Base-by-base conservation (phyloP, 2,329 filamentous ascomycete genomes). In the Botrytis paeoniae region DNA sequence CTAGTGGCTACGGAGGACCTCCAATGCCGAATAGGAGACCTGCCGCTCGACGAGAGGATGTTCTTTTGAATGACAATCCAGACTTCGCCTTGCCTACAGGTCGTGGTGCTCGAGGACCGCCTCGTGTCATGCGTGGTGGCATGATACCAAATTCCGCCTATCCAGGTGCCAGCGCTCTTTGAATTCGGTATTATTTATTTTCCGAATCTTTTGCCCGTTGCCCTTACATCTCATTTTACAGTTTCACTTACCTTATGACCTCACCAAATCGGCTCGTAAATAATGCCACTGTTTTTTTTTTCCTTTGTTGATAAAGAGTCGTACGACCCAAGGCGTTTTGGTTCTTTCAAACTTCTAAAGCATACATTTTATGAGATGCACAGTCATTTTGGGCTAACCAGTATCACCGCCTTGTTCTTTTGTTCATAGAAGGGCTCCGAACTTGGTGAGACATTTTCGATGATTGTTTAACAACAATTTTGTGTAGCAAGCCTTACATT, bases 61-160 rank as follows among this genome's bases (percentile, higher is more conserved):
- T 94, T 68, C 84, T 97, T 57, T 85, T 97, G 74, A 90, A 91
- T 78, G 89, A 86, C 62, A 97, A 97, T 79, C 94, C 95, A 0
- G 94, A 98, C 81, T 98, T 98, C 83, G 88, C 92, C 76, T 81
- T 98, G 41, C 91, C 90, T 1, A 83, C 83, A 35, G 75, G 74
- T 9, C 72, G 79, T 64, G 77, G 77, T 39, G 76, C 75, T 18
- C 73, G 78, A 71, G 76, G 76, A 29, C 73, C 73, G 20, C 61
- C 64, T 37, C 74, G 76, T 68, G 75, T 75, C 43, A 74, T 73
- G 29, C 71, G 73, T 45, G 69, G 77, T 73, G 76, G 73, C 10
- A 85, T 88, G 84, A 83, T 87, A 69, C 87, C 87, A 8, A 85
- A 84, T 59, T 86, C 86, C 75, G 85, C 87, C 29, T 89, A 89